Conservation (phyloP, 2,329 filamentous ascomycete genomes). For the Colletotrichum sp. region DNA sequence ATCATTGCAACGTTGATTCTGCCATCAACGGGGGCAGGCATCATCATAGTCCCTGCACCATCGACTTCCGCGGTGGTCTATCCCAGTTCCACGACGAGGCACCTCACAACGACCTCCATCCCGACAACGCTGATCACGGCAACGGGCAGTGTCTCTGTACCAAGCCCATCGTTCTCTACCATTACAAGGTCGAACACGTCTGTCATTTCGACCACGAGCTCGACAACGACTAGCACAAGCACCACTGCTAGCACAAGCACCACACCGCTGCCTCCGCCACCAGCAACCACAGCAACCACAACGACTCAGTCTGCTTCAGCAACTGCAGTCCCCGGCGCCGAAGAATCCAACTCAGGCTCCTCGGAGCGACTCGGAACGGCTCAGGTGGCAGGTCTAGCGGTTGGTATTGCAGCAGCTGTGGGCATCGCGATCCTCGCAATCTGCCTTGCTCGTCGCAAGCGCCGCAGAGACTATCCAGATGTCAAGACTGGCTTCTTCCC, state of each 20-base stretch:
- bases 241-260: background rate
- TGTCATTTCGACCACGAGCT: slow-evolving; percentile 14
- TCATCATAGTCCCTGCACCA: slow-evolving; percentile 31
- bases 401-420: slow-evolving; percentile 16
- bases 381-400: slow-evolving; percentile 18
- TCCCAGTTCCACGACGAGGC: slow-evolving; percentile 13
- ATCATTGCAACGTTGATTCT: slow-evolving; percentile 62
- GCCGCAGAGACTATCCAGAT: slow-evolving; percentile 43
- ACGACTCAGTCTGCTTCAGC: slow-evolving; percentile 2
- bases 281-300: background rate
- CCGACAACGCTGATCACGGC: slow-evolving; percentile 14
- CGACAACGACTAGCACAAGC: background rate
- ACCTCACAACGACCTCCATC: background rate
- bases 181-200: slow-evolving; percentile 8
- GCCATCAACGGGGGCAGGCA: slow-evolving; percentile 37
- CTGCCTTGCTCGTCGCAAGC: slow-evolving; percentile 45
- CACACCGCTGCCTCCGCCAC: background rate
- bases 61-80: background rate
- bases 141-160: background rate
- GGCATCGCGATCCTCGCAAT: slow-evolving; percentile 53
- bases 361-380: slow-evolving; percentile 10
- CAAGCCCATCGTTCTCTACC: slow-evolving; percentile 12
- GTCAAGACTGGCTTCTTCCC: slow-evolving; percentile 43
- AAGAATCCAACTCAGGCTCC: slow-evolving; percentile 1
- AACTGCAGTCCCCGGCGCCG: slow-evolving; percentile 1